Percentiles rank a stretch among this genome's conserved stretches.
These are phyloP conservation scores for Peronosclerospora sorghi DNA, from an alignment of 352 stramenopile genomes.

Conservation along the genomic window DNA sequence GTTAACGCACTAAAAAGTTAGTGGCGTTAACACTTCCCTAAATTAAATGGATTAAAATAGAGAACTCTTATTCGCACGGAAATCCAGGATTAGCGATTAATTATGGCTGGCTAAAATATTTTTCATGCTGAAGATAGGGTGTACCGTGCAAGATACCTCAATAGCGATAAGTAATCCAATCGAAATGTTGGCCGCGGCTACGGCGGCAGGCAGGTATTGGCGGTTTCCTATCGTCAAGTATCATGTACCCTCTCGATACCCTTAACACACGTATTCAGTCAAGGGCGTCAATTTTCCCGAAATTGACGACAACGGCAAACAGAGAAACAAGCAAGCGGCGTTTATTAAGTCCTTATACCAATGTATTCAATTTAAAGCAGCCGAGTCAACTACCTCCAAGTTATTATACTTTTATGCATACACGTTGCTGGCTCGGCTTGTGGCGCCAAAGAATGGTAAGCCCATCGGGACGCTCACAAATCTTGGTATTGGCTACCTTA, in stretches of 20 bases:
- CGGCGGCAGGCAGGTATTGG: slow-evolving; percentile 62
- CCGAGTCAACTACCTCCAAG: slow-evolving; percentile 77
- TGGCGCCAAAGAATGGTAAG: slow-evolving; percentile 43
- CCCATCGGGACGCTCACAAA: slow-evolving; percentile 57
- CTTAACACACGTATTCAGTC: slow-evolving; percentile 86
- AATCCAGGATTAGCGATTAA: no score
- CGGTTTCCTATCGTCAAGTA: slow-evolving; percentile 63
- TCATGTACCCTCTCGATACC: no score
- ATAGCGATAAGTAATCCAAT: slow-evolving; percentile 74
- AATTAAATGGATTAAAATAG: no score
- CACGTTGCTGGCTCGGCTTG: slow-evolving; percentile 62
- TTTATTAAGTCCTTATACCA: slow-evolving; percentile 63
- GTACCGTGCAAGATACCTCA: no score
- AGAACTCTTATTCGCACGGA: no score
- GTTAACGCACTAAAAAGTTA: no score
- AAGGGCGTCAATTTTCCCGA: slow-evolving; percentile 37
- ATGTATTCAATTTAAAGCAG: slow-evolving; percentile 78
- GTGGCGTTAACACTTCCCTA: no score
- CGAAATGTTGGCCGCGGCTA: slow-evolving; percentile 70
- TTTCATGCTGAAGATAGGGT: no score
- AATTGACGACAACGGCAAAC: slow-evolving; percentile 21
- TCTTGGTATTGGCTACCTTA: no score
- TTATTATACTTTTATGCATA: slow-evolving; percentile 88
- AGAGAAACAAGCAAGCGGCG: no score
- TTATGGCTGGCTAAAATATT: no score